Percentiles rank a stretch among this genome's conserved stretches.
Evolutionary conservation across 768 basidiomycete genomes (phyloP).

Genomic region (Fomitopsis pulvina): DNA sequence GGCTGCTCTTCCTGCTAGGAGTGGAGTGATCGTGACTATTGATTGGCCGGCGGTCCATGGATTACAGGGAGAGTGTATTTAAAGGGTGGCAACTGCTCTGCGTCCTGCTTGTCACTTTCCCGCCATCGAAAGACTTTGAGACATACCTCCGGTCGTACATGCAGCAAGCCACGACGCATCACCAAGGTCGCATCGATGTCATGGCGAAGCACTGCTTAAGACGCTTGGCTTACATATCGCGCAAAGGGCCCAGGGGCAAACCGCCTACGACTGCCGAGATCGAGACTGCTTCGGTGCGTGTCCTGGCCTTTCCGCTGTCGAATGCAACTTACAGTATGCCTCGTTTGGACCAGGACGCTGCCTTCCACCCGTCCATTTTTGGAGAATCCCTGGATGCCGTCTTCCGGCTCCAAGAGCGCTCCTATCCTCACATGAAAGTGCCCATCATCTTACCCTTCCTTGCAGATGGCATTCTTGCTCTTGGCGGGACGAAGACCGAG

Average conservation of each 20-base stretch:
- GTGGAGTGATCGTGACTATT: not conserved
- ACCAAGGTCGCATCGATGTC: constrained; percentile 75
- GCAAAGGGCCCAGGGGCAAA: constrained; percentile 84
- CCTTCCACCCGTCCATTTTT: constrained; percentile 92
- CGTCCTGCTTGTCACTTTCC: constrained; percentile 86
- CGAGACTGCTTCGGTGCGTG: constrained; percentile 77
- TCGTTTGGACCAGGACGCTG: constrained; percentile 65
- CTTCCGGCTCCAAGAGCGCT: constrained; percentile 77
- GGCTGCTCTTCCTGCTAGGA: not conserved
- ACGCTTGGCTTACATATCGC: constrained; percentile 66
- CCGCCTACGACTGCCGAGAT: constrained; percentile 80
- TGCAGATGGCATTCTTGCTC: constrained; percentile 82
- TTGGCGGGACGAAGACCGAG: constrained; percentile 79
- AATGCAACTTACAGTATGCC: not conserved
- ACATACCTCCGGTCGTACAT: constrained; percentile 79
- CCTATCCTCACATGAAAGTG: constrained; percentile 78
- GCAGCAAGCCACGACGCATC: constrained; percentile 54
- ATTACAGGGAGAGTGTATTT: constrained; percentile 69
- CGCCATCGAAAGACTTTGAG: constrained; percentile 91
- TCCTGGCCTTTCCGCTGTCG: not conserved
- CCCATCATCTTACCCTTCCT: constrained; percentile 94
- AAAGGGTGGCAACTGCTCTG: constrained; percentile 92
- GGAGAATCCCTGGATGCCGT: constrained; percentile 85
- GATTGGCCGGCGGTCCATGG: not conserved
- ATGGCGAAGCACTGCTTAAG: constrained; percentile 90